Evolutionary conservation across 78 protist species (phyloP), one percentile per base, ranked within the genome.

Genomic region (Cavenderia fasciculata): DNA sequence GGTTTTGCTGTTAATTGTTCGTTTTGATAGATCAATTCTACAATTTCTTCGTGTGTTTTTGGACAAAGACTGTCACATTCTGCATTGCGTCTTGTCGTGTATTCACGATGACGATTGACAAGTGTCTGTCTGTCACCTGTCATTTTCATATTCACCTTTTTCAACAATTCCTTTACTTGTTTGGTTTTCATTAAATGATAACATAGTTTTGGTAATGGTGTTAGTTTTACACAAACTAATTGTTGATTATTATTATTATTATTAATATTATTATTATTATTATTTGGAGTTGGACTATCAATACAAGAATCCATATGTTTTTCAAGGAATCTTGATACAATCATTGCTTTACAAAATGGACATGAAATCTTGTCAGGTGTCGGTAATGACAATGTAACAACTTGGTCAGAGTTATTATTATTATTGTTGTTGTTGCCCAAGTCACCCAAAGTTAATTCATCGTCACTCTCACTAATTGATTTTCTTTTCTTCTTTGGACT

Each of bases 101-200:
- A 79, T 11, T 79, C 88, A 66, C 31, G 63, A 46, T 79, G 88
- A 43, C 88, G 70, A 65, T 63, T 79, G 25, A 68, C 52, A 19
- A 66, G 14, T 29, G 68, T 6, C 27, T 36, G 4, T 38, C 76
- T 46, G 54, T 68, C 76, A 8, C 88, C 88, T 41, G 2, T 79
- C 2, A 76, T 79, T 29, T 46, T 47, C 31, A 79, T 41, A 25
- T 51, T 51, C 0, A 79, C 23, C 34, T 52, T 66, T 29, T 54
- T 51, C 29, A 79, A 43, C 31, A 52, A 2, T 27, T 66, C 77
- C 52, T 79, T 79, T 7, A 79, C 14, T 52, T 79, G 75, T 40
- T 68, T 63, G 16, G 8, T 52, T 8, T 54, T 79, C 76, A 79
- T 49, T 1, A 79, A 25, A 25, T 38, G 19, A 41, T 79, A 79